These are phyloP conservation scores for Cucumis hystrix DNA, from an alignment of 306 rosid genomes.

Conservation along the genomic window DNA sequence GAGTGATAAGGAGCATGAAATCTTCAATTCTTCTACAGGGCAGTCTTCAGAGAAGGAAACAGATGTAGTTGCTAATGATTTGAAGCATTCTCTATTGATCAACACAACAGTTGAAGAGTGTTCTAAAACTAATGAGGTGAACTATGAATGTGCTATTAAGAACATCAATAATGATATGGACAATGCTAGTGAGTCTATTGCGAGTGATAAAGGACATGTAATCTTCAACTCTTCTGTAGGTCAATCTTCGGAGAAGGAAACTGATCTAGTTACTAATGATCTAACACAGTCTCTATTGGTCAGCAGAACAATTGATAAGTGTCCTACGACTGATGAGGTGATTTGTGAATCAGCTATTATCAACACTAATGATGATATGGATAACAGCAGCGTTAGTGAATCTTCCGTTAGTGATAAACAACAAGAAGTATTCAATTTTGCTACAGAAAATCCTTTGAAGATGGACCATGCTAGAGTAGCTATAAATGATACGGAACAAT, in stretches of 20 bases:
- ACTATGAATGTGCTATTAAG: slow-evolving; percentile 14
- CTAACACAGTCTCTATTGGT: background rate
- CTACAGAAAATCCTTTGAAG: background rate
- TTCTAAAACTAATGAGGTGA: slow-evolving; percentile 11
- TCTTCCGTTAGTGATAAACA: slow-evolving; percentile 9
- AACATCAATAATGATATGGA: slow-evolving; percentile 10
- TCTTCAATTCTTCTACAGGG: slow-evolving; percentile 11
- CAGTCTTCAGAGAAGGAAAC: slow-evolving; percentile 16
- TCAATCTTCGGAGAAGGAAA: background rate
- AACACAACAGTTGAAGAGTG: slow-evolving; percentile 15
- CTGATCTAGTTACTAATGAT: background rate
- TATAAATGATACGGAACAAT: slow-evolving; percentile 22
- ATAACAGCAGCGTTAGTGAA: slow-evolving; percentile 11
- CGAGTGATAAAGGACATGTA: slow-evolving; percentile 17
- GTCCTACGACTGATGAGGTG: slow-evolving; percentile 14
- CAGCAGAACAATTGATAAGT: slow-evolving; percentile 11
- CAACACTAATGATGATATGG: slow-evolving; percentile 14
- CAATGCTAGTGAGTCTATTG: slow-evolving; percentile 10
- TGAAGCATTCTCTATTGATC: slow-evolving; percentile 7
- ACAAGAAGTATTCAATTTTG: slow-evolving; percentile 12
- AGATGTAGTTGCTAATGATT: slow-evolving; percentile 25
- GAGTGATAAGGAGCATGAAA: slow-evolving; percentile 19
- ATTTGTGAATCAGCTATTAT: slow-evolving; percentile 14
- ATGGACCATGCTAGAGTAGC: slow-evolving; percentile 16
- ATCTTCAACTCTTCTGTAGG: background rate